These are phyloP conservation scores for Pseudopithomyces chartarum DNA, from an alignment of 2,329 filamentous ascomycete species.

Conservation along the genomic window DNA sequence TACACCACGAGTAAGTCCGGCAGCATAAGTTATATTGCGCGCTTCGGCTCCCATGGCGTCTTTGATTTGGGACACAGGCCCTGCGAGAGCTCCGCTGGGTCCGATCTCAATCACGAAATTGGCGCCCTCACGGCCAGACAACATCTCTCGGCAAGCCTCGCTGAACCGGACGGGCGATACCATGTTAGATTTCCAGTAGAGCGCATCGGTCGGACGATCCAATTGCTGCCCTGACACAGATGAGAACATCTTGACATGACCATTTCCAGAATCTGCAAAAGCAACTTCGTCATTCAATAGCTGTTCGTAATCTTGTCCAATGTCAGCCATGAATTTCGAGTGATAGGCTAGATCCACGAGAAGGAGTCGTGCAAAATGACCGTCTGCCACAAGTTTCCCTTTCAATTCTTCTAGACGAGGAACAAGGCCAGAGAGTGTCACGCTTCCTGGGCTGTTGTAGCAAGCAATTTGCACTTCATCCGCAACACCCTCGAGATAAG, in stretches of 20 bases:
- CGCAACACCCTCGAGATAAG: constrained; percentile 1
- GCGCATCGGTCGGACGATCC: not conserved
- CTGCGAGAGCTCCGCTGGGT: constrained; percentile 20
- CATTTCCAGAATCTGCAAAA: too few species aligned
- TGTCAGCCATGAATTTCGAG: not conserved
- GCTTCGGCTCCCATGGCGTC: not conserved
- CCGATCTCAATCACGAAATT: constrained; percentile 25
- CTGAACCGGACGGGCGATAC: constrained; percentile 6
- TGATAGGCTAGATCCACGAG: not conserved
- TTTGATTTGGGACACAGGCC: not conserved
- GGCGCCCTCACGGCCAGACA: not conserved
- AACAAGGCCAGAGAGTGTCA: not conserved
- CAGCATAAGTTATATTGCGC: not conserved
- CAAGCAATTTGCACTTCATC: not conserved
- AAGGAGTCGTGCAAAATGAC: not conserved
- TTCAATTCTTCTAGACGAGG: not conserved
- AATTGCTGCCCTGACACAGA: not conserved
- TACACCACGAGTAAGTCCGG: not conserved
- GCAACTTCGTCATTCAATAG: not conserved
- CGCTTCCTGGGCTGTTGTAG: not conserved
- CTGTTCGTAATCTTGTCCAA: not conserved
- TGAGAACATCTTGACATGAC: constrained; percentile 6
- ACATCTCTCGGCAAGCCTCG: not conserved
- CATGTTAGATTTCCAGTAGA: constrained; percentile 12
- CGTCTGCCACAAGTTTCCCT: not conserved